Percentiles rank a stretch among this genome's conserved stretches.
Evolutionary conservation across 345 rosid genomes (phyloP).

Genomic region (Geranium brycei): DNA sequence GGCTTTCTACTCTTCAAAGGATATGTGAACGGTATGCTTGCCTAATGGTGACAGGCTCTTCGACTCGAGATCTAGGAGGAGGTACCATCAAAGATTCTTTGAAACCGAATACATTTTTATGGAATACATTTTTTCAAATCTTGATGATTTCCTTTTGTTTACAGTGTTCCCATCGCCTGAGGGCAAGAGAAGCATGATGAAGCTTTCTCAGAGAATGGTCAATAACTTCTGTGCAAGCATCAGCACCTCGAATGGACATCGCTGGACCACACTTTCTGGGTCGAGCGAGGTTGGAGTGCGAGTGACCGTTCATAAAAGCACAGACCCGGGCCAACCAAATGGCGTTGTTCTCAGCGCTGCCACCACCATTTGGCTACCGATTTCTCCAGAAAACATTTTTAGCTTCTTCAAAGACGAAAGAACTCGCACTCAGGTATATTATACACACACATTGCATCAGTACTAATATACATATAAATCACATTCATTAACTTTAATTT

Average conservation of each 20-base stretch:
- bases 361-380: constrained; percentile 84
- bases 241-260: constrained; percentile 60
- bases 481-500: not conserved
- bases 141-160: constrained; percentile 8
- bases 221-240: constrained; percentile 69
- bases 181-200: constrained; percentile 95
- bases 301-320: constrained; percentile 64
- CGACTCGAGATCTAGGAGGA: constrained; percentile 70
- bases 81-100: constrained; percentile 24
- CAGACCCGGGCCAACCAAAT: constrained; percentile 64
- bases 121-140: not conserved
- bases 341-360: constrained; percentile 88
- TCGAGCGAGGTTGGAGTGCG: constrained; percentile 61
- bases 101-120: not conserved
- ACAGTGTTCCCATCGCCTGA: constrained; percentile 73
- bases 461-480: not conserved
- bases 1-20: constrained; percentile 72
- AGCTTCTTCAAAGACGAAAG: constrained; percentile 84
- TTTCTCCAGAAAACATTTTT: constrained; percentile 61
- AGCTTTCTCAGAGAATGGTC: constrained; percentile 86
- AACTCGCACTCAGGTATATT: constrained; percentile 69
- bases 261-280: constrained; percentile 57
- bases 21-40: constrained; percentile 81
- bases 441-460: not conserved
- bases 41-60: constrained; percentile 46